phyloP scores from a whole-genome alignment of 371 early-diverging fungal species.

The Mucor indicus region DNA sequence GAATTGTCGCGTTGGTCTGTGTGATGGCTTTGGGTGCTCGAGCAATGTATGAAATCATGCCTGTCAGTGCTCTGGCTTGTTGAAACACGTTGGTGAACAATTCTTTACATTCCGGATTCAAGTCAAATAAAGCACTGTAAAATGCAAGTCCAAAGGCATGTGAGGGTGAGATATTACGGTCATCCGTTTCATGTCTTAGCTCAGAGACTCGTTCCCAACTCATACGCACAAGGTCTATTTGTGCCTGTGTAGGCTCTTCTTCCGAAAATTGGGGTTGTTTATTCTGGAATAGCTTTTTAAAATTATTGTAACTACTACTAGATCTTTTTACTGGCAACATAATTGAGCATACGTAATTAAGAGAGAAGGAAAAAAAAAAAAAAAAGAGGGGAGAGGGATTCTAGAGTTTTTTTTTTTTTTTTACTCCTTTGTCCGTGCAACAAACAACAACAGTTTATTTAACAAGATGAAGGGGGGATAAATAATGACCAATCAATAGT shows the following conservation, averaged over 20 bases:
- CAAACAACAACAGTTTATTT: too few relatives aligned
- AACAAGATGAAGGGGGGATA: slow-evolving; percentile 6
- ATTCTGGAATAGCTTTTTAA: too few relatives aligned
- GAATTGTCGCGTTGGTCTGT: slow-evolving; percentile 9
- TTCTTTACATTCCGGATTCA: slow-evolving; percentile 15
- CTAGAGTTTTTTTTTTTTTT: too few relatives aligned
- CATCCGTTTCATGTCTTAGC: slow-evolving; percentile 24
- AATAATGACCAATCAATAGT: slow-evolving; percentile 19
- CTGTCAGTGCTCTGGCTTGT: slow-evolving; percentile 43
- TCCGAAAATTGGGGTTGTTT: too few relatives aligned
- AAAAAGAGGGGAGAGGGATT: too few relatives aligned
- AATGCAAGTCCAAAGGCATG: slow-evolving; percentile 46
- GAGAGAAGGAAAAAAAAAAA: too few relatives aligned
- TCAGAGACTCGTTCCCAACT: slow-evolving; percentile 42
- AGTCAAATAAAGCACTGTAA: slow-evolving; percentile 38
- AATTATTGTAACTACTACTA: too few relatives aligned
- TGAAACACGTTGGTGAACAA: slow-evolving; percentile 39
- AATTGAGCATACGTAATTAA: too few relatives aligned
- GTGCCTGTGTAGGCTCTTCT: slow-evolving; percentile 29
- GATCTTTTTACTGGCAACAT: too few relatives aligned
- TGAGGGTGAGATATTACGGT: slow-evolving; percentile 30
- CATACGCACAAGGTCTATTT: slow-evolving; percentile 33
- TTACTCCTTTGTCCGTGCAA: too few relatives aligned
- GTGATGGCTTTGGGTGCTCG: slow-evolving; percentile 23
- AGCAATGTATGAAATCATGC: slow-evolving; percentile 43